Evolutionary conservation across 73 alveolate species (phyloP), one percentile per base, ranked within the genome.

Genomic region (Paramecium pentaurelia): DNA sequence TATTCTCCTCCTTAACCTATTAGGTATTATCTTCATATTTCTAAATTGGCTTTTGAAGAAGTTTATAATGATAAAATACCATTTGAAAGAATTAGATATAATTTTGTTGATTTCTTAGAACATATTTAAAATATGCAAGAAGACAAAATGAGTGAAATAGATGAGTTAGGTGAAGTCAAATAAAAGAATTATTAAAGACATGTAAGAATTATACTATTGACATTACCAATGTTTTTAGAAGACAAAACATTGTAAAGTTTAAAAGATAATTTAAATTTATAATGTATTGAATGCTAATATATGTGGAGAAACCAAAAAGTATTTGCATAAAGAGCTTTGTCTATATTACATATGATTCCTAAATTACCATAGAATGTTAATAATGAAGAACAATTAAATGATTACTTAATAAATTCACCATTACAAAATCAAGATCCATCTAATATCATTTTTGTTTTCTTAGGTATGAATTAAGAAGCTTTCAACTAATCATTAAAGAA

Each of bases 51-150:
- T 2, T 77, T 77, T 77, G 71, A 77, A 16, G 40, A 77, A 14
- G 71, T 77, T 8, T 40, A 44, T 40, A 20, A 37, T 38, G 42
- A 77, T 44, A 40, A 40, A 77, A 77, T 77, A 4, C 70, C 71
- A 0, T 77, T 38, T 77, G 49, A 34, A 27, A 5, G 40, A 40
- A 38, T 77, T 3, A 34, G 89, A 38, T 77, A 77, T 42, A 37
- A 77, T 18, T 77, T 77, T 77, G 89, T 77, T 7, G 89, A 77
- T 40, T 77, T 77, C 22, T 44, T 77, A 18, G 64, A 77, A 22
- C n/a, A 77, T 8, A 37, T 77, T 7, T 18, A 38, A 38, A 25
- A 71, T 71, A 71, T 34, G 27, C 30, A 34, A 8, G 86, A 71
- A n/a, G 54, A 71, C 9, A 28, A 71, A 32, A 71, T 32, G 54